phyloP scores from a whole-genome alignment of 305 asterid species.

The Petunia hybrid region DNA sequence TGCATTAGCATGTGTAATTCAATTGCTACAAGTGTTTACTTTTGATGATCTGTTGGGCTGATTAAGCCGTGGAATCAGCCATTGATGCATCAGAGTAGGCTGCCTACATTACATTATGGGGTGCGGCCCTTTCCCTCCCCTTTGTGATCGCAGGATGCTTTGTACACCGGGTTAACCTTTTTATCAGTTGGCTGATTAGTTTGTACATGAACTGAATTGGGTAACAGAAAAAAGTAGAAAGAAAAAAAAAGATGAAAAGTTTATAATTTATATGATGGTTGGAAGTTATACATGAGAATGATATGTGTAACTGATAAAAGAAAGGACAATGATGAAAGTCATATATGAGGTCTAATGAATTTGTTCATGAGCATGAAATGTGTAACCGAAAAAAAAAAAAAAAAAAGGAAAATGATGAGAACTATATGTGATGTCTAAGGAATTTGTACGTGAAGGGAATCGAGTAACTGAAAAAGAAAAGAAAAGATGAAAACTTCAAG shows the following conservation, averaged over 20 bases:
- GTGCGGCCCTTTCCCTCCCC: no score
- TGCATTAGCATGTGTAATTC: background rate
- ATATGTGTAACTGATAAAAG: background rate
- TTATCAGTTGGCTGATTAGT: background rate
- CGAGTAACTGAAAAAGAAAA: background rate
- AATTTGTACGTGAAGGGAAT: background rate
- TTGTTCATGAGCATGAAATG: background rate
- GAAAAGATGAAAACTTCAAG: constrained; percentile 5
- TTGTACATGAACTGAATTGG: constrained; percentile 8
- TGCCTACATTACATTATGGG: no score
- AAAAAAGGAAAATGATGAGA: constrained; percentile 31
- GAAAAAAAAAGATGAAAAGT: background rate
- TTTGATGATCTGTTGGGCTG: background rate
- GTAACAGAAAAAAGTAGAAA: background rate
- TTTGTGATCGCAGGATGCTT: no score
- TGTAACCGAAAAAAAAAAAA: background rate
- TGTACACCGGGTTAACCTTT: no score
- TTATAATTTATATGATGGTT: constrained; percentile 11
- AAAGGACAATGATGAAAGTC: background rate
- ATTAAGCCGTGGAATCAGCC: no score
- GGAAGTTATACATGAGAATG: background rate
- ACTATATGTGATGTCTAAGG: constrained; percentile 30
- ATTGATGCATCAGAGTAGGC: no score
- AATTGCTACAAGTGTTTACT: background rate
- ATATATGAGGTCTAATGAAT: background rate